phyloP scores from a whole-genome alignment of 176 grass and related monocot species.

The Tillandsia leiboldiana region DNA sequence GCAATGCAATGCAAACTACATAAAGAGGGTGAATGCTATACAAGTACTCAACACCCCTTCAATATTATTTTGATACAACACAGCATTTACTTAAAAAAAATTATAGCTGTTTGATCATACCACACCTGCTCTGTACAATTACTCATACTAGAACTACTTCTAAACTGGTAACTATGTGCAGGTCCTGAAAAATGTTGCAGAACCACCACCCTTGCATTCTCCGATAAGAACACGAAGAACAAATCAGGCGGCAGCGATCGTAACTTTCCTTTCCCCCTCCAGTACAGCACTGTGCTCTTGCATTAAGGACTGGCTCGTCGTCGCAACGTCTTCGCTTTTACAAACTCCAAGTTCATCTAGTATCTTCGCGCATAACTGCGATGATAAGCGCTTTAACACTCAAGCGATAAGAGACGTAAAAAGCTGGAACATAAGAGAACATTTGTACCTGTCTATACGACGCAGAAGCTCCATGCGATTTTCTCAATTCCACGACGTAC shows the following conservation, averaged over 20 bases:
- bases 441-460: slow-evolving; percentile 60
- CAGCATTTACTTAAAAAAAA: too few species aligned
- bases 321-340: slow-evolving; percentile 25
- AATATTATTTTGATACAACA: too few species aligned
- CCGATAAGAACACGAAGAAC: background rate
- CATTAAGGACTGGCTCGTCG: background rate
- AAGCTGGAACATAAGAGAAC: background rate
- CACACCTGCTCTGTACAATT: too few species aligned
- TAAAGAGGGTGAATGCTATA: too few species aligned
- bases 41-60: too few species aligned
- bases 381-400: background rate
- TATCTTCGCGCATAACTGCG: slow-evolving; percentile 65
- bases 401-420: background rate
- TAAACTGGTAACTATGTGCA: background rate
- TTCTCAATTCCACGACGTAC: slow-evolving; percentile 76
- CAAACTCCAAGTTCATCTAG: slow-evolving; percentile 47
- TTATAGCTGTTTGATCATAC: too few species aligned
- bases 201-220: background rate
- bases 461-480: slow-evolving; percentile 52
- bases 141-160: too few species aligned
- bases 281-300: background rate
- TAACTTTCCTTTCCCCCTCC: background rate
- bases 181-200: background rate
- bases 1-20: too few species aligned
- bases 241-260: background rate